Evolutionary conservation across 306 rosid species (phyloP).

Genomic region (Malus orientalis): DNA sequence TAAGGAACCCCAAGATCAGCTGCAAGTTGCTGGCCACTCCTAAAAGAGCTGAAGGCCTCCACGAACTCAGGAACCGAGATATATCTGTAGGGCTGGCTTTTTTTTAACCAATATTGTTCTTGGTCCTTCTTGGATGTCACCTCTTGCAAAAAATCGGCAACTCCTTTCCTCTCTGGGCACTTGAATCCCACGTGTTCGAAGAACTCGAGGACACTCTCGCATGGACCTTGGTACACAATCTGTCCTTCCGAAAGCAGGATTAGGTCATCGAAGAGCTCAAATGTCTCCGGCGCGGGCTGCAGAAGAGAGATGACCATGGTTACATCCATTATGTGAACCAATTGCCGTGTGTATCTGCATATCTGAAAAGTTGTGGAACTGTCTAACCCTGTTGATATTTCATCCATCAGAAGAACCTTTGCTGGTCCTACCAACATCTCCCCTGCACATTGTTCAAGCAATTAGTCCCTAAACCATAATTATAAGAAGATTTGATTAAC

Average conservation of each 20-base stretch:
- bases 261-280: slow-evolving; percentile 46
- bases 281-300: slow-evolving; percentile 54
- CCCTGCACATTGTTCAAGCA: slow-evolving; percentile 34
- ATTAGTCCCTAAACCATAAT: neutral
- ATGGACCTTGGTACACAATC: slow-evolving; percentile 69
- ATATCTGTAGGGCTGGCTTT: slow-evolving; percentile 39
- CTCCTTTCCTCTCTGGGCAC: slow-evolving; percentile 82
- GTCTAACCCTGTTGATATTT: slow-evolving; percentile 86
- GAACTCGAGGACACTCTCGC: slow-evolving; percentile 50
- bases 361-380: slow-evolving; percentile 89
- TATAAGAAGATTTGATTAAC: neutral
- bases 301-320: slow-evolving; percentile 65
- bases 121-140: slow-evolving; percentile 83
- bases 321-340: slow-evolving; percentile 77
- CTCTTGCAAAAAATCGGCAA: slow-evolving; percentile 81
- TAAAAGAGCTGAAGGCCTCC: slow-evolving; percentile 32
- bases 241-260: slow-evolving; percentile 72
- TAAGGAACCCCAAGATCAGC: slow-evolving; percentile 45
- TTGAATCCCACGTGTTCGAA: slow-evolving; percentile 50
- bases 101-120: slow-evolving; percentile 65
- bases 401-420: slow-evolving; percentile 76
- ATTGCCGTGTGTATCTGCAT: slow-evolving; percentile 64
- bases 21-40: slow-evolving; percentile 41
- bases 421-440: slow-evolving; percentile 93
- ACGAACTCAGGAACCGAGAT: slow-evolving; percentile 51